A percentile compares a stretch with the other conserved stretches of the same genome.
phyloP scores from a whole-genome alignment of 2,329 filamentous ascomycete genomes.

The Huntiella moniliformis region DNA sequence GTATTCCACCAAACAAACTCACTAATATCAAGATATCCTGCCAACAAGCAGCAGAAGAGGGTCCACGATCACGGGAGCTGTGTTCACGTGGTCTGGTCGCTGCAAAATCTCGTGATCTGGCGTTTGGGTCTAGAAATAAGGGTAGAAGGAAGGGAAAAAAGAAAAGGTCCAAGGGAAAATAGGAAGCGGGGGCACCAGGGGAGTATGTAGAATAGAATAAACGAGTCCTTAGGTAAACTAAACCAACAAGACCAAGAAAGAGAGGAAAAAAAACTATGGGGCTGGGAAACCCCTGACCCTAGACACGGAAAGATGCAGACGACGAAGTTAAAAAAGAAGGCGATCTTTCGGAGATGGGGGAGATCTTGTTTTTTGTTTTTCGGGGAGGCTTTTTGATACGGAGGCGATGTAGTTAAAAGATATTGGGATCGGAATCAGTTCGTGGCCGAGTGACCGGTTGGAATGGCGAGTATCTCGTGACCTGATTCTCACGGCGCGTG shows the following conservation, averaged over 20 bases:
- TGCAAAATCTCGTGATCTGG: conserved; percentile 29
- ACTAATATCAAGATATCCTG: not conserved
- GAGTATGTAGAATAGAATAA: no score
- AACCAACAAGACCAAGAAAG: not conserved
- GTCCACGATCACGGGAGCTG: conserved; percentile 24
- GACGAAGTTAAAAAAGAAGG: conserved; percentile 7
- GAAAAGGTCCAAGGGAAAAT: not conserved
- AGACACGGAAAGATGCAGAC: conserved; percentile 10
- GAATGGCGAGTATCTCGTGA: not conserved
- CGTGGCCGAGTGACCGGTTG: no score
- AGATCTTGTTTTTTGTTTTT: no score
- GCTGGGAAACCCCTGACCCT: not conserved
- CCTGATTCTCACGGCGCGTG: not conserved
- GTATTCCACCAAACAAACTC: not conserved
- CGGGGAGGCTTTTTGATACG: no score
- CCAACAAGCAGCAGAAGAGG: conserved; percentile 1
- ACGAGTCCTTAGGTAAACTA: not conserved
- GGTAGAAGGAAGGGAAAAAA: not conserved
- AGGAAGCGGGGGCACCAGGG: not conserved
- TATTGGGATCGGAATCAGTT: no score
- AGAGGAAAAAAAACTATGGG: not conserved
- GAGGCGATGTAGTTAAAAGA: no score
- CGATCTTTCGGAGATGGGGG: no score
- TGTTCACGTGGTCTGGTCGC: conserved; percentile 27
- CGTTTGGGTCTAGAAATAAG: conserved; percentile 13